These are phyloP conservation scores for Symbiodinium natans DNA, from an alignment of 73 alveolate species.

Conservation along the genomic window DNA sequence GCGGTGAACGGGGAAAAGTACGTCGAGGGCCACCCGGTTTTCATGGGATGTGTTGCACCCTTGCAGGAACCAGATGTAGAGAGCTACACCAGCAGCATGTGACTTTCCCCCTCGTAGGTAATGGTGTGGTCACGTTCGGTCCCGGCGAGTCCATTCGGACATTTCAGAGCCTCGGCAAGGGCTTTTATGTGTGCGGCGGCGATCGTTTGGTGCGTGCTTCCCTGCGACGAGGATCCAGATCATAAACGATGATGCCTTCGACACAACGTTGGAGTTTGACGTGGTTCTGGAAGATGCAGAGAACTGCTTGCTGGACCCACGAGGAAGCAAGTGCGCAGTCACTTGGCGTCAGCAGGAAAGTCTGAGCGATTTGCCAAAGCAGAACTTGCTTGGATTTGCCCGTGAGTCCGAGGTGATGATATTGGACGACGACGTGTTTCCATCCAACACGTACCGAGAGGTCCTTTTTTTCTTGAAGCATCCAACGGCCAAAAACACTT, in stretches of 20 bases:
- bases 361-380: background rate
- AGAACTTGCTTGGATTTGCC: background rate
- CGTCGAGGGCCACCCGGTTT: background rate
- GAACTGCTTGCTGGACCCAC: constrained; percentile 34
- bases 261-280: constrained; percentile 60
- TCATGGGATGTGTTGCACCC: no score
- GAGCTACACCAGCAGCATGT: no score
- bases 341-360: no score
- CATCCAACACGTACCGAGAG: constrained; percentile 39
- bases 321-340: background rate
- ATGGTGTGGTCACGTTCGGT: constrained; percentile 8
- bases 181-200: background rate
- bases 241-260: constrained; percentile 40
- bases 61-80: no score
- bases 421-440: constrained; percentile 66
- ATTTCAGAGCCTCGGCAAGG: constrained; percentile 16
- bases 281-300: constrained; percentile 15
- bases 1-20: background rate
- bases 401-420: constrained; percentile 23
- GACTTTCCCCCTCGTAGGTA: background rate
- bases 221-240: constrained; percentile 9
- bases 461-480: background rate
- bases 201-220: background rate
- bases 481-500: no score
- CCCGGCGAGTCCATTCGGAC: constrained; percentile 76